These are phyloP conservation scores for Glaciozyma antarctica DNA, from an alignment of 768 basidiomycete species.

Conservation along the genomic window DNA sequence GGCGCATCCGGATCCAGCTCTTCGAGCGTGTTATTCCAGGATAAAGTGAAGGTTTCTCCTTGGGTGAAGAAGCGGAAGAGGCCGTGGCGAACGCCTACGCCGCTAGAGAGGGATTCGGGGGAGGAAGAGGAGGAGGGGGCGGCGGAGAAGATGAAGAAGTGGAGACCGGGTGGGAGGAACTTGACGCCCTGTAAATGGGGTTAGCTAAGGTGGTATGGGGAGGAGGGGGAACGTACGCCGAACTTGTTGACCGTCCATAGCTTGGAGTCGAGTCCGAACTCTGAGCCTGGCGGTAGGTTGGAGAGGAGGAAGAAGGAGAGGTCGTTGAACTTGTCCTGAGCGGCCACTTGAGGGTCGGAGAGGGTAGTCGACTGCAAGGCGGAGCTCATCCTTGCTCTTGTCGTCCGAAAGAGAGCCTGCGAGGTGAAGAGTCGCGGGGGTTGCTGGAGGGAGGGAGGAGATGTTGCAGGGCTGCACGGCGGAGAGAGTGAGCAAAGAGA, in stretches of 20 bases:
- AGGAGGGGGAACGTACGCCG: slow-evolving; percentile 6
- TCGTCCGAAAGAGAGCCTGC: no score
- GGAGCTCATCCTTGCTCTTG: no score
- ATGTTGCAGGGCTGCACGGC: no score
- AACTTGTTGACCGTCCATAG: slow-evolving; percentile 27
- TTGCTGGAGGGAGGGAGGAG: no score
- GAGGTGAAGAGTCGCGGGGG: no score
- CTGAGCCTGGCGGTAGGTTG: slow-evolving; percentile 37
- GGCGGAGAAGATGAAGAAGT: slow-evolving; percentile 39
- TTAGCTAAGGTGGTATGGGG: neutral
- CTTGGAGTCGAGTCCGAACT: slow-evolving; percentile 40
- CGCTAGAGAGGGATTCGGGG: neutral
- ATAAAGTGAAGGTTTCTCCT: slow-evolving; percentile 32
- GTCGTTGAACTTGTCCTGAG: neutral
- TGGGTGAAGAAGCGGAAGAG: slow-evolving; percentile 31
- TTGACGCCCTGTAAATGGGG: slow-evolving; percentile 38
- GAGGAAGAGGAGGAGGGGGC: slow-evolving; percentile 27
- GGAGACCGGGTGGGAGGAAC: slow-evolving; percentile 41
- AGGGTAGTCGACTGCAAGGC: no score
- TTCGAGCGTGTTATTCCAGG: slow-evolving; percentile 36
- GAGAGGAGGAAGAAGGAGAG: slow-evolving; percentile 36
- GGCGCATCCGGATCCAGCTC: slow-evolving; percentile 15
- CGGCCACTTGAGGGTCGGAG: neutral
- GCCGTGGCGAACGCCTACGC: slow-evolving; percentile 36
- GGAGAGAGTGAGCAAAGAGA: no score